Percentiles rank a stretch among this genome's conserved stretches.
Evolutionary conservation across 78 protist species (phyloP).

Genomic region (Tieghemostelium lacteum): DNA sequence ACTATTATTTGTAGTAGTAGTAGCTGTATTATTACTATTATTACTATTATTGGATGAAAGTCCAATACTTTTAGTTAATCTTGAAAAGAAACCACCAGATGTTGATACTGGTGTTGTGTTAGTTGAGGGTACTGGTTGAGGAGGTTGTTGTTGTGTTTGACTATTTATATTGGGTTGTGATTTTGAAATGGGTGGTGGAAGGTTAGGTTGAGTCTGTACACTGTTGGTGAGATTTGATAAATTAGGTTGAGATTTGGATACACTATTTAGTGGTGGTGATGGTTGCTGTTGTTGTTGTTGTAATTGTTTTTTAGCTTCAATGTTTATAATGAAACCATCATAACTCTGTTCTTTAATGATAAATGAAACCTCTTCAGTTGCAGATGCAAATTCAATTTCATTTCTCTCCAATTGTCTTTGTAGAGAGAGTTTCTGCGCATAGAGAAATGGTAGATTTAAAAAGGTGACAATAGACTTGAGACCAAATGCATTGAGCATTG

Average conservation of each 20-base stretch:
- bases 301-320: background rate
- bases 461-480: conserved; percentile 38
- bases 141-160: conserved; percentile 25
- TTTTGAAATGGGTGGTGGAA: background rate
- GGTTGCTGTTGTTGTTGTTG: conserved; percentile 40
- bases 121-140: background rate
- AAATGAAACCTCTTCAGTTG: conserved; percentile 19
- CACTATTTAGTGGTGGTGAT: background rate
- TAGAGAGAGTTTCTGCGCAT: conserved; percentile 10
- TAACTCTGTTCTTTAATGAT: conserved; percentile 26
- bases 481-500: conserved; percentile 72
- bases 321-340: conserved; percentile 7
- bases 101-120: background rate
- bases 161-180: background rate
- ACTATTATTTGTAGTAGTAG: background rate
- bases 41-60: too few species aligned
- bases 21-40: background rate
- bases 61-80: conserved; percentile 12
- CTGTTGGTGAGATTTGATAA: background rate
- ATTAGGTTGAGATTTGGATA: background rate
- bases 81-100: conserved; percentile 48
- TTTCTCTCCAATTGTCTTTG: conserved; percentile 49
- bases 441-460: conserved; percentile 50
- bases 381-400: conserved; percentile 23
- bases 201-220: background rate